phyloP scores from a whole-genome alignment of 139 green algal genomes.

The Mesotaenium endlicherianum region DNA sequence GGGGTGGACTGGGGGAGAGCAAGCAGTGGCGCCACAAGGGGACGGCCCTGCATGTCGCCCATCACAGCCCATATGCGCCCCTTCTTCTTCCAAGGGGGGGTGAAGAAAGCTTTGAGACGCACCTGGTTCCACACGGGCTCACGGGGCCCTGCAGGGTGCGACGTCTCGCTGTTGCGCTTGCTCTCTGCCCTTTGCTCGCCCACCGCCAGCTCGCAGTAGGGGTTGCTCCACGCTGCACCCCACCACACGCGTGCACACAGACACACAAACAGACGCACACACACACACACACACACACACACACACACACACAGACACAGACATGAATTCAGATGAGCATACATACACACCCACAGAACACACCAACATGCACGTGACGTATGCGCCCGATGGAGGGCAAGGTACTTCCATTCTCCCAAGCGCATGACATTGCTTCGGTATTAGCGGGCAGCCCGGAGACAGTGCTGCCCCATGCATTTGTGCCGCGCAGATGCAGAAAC shows the following conservation, averaged over 20 bases:
- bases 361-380: neutral
- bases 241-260: neutral
- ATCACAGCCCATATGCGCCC: no score
- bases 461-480: no score
- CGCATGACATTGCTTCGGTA: no score
- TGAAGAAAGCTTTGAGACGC: no score
- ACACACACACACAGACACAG: neutral
- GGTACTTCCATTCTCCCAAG: neutral
- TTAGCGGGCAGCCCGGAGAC: no score
- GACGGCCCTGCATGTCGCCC: no score
- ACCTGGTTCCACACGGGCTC: conserved; percentile 50
- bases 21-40: no score
- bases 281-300: neutral
- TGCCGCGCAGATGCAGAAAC: no score
- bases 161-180: conserved; percentile 48
- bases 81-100: no score
- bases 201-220: conserved; percentile 27
- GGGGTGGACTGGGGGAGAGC: no score
- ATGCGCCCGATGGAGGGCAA: neutral
- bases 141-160: conserved; percentile 8
- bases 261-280: no score
- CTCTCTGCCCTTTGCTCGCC: conserved; percentile 31
- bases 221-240: conserved; percentile 43
- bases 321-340: conserved; percentile 41
- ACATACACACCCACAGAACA: neutral